Evolutionary conservation across 208 protist species (phyloP), one percentile per base, ranked within the genome.

Genomic region (Trypanosomatidae sp.): DNA sequence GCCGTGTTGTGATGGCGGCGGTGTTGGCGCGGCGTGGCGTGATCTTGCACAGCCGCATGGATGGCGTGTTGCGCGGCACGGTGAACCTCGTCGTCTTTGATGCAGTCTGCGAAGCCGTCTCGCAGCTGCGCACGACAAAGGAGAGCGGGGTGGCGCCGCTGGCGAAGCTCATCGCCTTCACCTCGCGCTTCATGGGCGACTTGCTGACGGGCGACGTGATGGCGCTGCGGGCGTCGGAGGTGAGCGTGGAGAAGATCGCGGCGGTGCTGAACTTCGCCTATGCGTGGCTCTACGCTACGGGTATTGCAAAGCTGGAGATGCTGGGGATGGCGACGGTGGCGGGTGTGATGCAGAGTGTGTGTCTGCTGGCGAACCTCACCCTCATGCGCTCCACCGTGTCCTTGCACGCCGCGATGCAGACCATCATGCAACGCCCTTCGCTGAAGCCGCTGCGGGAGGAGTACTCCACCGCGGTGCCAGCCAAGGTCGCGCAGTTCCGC

Each of bases 21-120:
- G 86, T 91, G 28, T 66, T 87, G 19, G 89, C 91, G 9, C 79
- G 87, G 19, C 89, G 81, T 36, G 92, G 92, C 53, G 84, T 92
- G 2, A 77, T 92, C 39, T 66, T 95, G 25, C 92, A 97, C 79
- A 89, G 82, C 67, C 89, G 89, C 49, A 77, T 88, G 71, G 89
- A 94, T 77, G 87, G 92, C 72, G 82, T 92, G 13, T 74, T 97
- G 55, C 89, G 91, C 39, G 87, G 86, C 69, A 91, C 89, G 13
- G 85, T 95, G 17, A 93, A 97, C 73, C 80, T 95, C 12, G 82
- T 97, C 49, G 81, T 97, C n/a, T 97, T 97, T 69, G 92, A 97
- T 62, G 76, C 79, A 41, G 83, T 97, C 28, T 90, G 89, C 50
- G 92, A 94, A 72, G 85, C 82, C 25, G 88, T 95, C n/a, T 84